These are phyloP conservation scores for Dispira simplex DNA, from an alignment of 192 early-diverging fungal species.

Conservation along the genomic window DNA sequence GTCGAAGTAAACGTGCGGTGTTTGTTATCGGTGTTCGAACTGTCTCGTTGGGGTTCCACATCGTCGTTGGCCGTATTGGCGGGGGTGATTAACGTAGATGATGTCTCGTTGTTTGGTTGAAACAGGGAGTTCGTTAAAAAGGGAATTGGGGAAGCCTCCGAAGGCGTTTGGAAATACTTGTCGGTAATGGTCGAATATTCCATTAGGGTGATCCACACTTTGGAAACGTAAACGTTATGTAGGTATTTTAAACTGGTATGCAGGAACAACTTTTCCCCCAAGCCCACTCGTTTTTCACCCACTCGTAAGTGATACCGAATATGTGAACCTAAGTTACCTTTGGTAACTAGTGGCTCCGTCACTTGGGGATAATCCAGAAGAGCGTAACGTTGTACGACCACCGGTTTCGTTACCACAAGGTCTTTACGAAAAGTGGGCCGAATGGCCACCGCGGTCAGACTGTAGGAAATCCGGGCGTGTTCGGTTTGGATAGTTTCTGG, in stretches of 20 bases:
- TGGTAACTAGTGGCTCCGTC: not conserved
- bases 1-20: not conserved
- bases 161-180: not conserved
- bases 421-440: conserved; percentile 9
- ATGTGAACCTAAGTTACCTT: not conserved
- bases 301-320: not conserved
- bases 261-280: not conserved
- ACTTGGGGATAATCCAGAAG: not conserved
- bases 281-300: not conserved
- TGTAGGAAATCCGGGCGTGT: not conserved
- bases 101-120: not conserved
- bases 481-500: not conserved
- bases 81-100: not conserved
- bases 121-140: not conserved
- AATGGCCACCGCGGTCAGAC: not conserved
- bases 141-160: not conserved
- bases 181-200: not conserved
- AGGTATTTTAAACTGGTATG: not conserved
- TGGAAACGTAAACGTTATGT: not conserved
- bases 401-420: not conserved
- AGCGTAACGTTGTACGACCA: conserved; percentile 2
- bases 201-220: conserved; percentile 8
- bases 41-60: not conserved
- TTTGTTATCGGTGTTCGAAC: not conserved
- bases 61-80: not conserved